Conservation (phyloP, 2,329 filamentous ascomycete species). For the Pseudohalonectria lignicola region DNA sequence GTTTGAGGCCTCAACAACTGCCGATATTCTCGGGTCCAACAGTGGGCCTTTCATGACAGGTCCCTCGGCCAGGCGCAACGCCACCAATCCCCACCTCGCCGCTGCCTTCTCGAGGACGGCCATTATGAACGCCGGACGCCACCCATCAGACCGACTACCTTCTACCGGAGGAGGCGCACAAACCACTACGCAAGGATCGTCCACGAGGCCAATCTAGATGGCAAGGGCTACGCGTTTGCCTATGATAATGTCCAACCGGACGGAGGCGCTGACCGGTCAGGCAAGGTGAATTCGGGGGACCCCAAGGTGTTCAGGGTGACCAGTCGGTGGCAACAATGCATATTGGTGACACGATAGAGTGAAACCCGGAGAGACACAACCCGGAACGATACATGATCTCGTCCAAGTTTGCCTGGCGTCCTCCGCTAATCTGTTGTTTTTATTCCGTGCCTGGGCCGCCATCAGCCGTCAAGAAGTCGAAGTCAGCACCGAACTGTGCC, state of each 20-base stretch:
- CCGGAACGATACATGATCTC: no score
- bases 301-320: conserved; percentile 36
- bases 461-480: conserved; percentile 46
- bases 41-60: conserved; percentile 46
- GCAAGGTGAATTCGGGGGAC: conserved; percentile 40
- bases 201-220: conserved; percentile 40
- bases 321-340: no score
- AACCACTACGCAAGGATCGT: conserved; percentile 50
- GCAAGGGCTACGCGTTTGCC: conserved; percentile 47
- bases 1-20: conserved; percentile 45
- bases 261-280: conserved; percentile 40
- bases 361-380: no score
- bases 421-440: no score
- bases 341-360: no score
- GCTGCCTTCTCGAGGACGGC: conserved; percentile 42
- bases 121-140: conserved; percentile 33
- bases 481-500: conserved; percentile 47
- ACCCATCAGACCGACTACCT: conserved; percentile 21
- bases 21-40: conserved; percentile 57
- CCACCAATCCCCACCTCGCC: conserved; percentile 35
- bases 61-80: conserved; percentile 25
- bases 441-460: conserved; percentile 13
- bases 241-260: conserved; percentile 48
- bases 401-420: no score
- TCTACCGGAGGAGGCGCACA: conserved; percentile 29